These are phyloP conservation scores for Tylopilus sp. DNA, from an alignment of 768 basidiomycete species.

Conservation along the genomic window DNA sequence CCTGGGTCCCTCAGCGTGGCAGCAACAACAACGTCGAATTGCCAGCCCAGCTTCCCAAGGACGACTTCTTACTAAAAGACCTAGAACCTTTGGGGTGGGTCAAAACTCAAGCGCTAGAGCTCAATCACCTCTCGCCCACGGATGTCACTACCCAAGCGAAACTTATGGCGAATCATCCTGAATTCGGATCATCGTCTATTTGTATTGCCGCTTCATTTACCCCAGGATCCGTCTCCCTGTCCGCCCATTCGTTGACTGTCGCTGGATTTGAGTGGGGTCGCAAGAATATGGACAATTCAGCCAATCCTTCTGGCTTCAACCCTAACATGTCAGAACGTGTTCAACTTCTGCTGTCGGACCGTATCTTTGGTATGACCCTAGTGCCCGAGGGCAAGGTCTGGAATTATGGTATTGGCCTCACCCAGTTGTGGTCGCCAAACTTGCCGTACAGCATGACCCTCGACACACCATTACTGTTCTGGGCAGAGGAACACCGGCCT, in stretches of 20 bases:
- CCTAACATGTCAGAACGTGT: constrained; percentile 99
- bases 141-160: constrained; percentile 95
- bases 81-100: constrained; percentile 95
- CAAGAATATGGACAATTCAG: constrained; percentile 84
- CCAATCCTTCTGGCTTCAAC: constrained; percentile 90
- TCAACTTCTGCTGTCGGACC: constrained; percentile 88
- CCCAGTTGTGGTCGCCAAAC: constrained; percentile 84
- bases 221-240: constrained; percentile 94
- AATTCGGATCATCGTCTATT: constrained; percentile 92
- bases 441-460: constrained; percentile 79
- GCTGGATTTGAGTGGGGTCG: constrained; percentile 98
- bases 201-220: constrained; percentile 96
- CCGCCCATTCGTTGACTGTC: constrained; percentile 85
- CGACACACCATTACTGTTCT: constrained; percentile 93
- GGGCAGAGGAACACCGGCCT: constrained; percentile 93
- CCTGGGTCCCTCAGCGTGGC: constrained; percentile 97
- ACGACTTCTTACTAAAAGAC: constrained; percentile 93
- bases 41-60: constrained; percentile 84
- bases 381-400: constrained; percentile 93
- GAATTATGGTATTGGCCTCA: constrained; percentile 95
- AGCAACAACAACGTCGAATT: constrained; percentile 94
- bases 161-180: constrained; percentile 94
- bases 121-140: constrained; percentile 86
- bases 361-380: constrained; percentile 92
- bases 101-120: constrained; percentile 93